Evolutionary conservation across 164 flowering plant genomes (phyloP), one percentile per base, ranked within the genome.

Genomic region (Stephania cephalantha): DNA sequence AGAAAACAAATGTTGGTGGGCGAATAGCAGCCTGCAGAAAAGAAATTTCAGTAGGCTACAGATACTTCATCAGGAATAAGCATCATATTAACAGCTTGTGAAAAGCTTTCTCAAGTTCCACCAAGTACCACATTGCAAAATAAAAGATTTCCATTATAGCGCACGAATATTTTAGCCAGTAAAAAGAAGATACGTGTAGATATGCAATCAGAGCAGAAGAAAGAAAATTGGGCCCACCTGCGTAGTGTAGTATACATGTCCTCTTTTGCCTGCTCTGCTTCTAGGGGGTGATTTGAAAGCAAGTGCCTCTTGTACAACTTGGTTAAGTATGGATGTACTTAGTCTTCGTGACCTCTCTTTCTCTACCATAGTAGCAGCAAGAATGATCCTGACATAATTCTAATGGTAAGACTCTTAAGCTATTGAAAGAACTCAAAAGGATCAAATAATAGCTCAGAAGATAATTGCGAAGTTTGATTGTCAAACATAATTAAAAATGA

Each of bases 1-100:
- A 96, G 88, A 96, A 94, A 63, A 96, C 98, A 81, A 96, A 96
- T 50, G 99, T 94, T 15, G 99, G 99, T 70, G 99, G 99, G 71
- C 97, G 87, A 66, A 91, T 87, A 63, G 98, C 98, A 50, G 99
- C 99, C 99, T 94, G 91, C 86, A 82, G n/a, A 75, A 75, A 66
- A 63, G 72, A 50, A 50, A 50, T 9, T 13, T 13, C 55, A 50
- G 15, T 9, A 50, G 15, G 12, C 10, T 9, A 55, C 17, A 6
- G 63, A 55, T 55, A 55, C 2, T 12, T 11, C 17, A 55, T 55
- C 13, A 55, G 17, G 18, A 55, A 55, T 55, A 55, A 55, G 63
- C 18, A 11, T 35, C 63, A 55, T 55, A 18, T 29, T 7, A 73
- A 64, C 22, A 64, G 68, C 44, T 53, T 6, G 3, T 29, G 42